Percentiles rank a stretch among this genome's conserved stretches.
Evolutionary conservation across 768 basidiomycete species (phyloP).

Genomic region (Nidularia pulvinata): DNA sequence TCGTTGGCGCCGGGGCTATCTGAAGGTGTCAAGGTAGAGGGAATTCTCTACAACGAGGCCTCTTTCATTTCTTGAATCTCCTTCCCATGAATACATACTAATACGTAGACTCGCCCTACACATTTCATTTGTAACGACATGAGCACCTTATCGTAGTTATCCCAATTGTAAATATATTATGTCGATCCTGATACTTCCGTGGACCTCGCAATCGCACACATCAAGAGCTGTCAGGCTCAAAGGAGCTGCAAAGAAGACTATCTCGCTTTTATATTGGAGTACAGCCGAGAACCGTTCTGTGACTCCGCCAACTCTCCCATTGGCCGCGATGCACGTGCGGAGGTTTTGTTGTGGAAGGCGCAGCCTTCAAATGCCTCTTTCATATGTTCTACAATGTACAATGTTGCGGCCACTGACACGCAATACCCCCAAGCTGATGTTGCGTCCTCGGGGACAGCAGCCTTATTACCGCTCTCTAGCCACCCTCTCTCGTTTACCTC

Average conservation of each 20-base stretch:
- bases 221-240: no score
- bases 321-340: no score
- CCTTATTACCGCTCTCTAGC: constrained; percentile 1
- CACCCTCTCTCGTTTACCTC: background rate
- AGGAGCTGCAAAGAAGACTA: no score
- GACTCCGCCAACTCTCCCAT: no score
- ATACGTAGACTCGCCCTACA: background rate
- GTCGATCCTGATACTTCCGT: background rate
- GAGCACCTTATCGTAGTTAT: background rate
- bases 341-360: no score
- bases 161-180: constrained; percentile 3
- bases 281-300: no score
- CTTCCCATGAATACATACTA: background rate
- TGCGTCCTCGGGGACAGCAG: constrained; percentile 4
- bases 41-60: constrained; percentile 84
- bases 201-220: background rate
- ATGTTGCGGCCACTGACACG: constrained; percentile 50
- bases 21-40: constrained; percentile 52
- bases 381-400: constrained; percentile 37
- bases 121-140: background rate
- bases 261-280: no score
- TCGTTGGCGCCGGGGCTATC: constrained; percentile 34
- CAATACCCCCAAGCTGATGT: constrained; percentile 13
- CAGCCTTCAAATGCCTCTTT: constrained; percentile 1
- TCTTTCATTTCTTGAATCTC: constrained; percentile 73